Conservation (phyloP, 306 rosid genomes). For the Cicer yamashitae region DNA sequence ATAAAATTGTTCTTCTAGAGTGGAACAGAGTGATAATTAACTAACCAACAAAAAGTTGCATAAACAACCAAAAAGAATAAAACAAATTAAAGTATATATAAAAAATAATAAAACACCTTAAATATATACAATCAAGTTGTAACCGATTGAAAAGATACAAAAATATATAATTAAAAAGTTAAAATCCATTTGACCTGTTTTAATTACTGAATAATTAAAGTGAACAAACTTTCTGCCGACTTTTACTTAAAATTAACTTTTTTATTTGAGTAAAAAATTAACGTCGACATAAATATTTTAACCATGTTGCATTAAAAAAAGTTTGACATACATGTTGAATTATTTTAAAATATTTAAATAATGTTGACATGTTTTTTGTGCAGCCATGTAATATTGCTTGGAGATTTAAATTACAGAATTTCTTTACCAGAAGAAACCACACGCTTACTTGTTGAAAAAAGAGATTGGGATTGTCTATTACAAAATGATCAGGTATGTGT, state of each 20-base stretch:
- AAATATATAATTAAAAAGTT: constrained; percentile 10
- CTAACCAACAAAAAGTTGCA: constrained; percentile 33
- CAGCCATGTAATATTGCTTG: constrained; percentile 78
- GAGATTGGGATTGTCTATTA: constrained; percentile 65
- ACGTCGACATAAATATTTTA: constrained; percentile 1
- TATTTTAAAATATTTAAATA: constrained; percentile 22
- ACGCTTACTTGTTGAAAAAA: constrained; percentile 54
- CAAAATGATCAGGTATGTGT: constrained; percentile 77
- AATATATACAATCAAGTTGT: constrained; percentile 8
- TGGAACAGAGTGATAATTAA: constrained; percentile 30
- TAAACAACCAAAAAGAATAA: constrained; percentile 35
- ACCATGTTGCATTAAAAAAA: neutral
- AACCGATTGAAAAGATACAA: constrained; percentile 21
- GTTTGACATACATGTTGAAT: neutral
- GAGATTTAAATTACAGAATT: constrained; percentile 86
- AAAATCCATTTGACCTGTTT: constrained; percentile 50
- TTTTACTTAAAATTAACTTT: neutral
- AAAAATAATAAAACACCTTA: neutral
- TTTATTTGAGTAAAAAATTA: neutral
- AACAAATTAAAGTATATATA: neutral
- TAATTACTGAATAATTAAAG: constrained; percentile 33
- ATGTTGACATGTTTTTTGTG: constrained; percentile 39
- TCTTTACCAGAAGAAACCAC: constrained; percentile 72
- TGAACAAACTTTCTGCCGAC: constrained; percentile 29
- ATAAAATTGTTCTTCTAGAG: constrained; percentile 27